phyloP scores from a whole-genome alignment of 176 grass and related monocot genomes.

The Ampelocalamus luodianensis region DNA sequence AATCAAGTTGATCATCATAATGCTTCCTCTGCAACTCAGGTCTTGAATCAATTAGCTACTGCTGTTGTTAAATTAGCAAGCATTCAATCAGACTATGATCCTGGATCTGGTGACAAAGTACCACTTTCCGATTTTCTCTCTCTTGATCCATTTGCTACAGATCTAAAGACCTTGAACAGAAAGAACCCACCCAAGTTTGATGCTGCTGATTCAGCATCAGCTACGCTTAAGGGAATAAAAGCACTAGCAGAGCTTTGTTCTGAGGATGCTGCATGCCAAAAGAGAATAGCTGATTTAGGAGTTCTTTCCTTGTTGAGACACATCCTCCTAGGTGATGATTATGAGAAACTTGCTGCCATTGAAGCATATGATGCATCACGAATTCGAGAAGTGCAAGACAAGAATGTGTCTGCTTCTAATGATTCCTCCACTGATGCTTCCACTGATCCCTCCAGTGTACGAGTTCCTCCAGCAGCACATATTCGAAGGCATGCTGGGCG shows the following conservation, averaged over 20 bases:
- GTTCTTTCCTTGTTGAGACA: slow-evolving; percentile 72
- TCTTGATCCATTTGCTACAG: slow-evolving; percentile 79
- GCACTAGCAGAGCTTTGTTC: slow-evolving; percentile 91
- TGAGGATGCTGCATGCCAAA: slow-evolving; percentile 77
- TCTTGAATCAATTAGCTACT: slow-evolving; percentile 79
- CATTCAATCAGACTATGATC: slow-evolving; percentile 47
- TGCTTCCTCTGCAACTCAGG: slow-evolving; percentile 74
- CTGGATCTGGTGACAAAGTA: slow-evolving; percentile 52
- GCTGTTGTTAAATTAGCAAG: slow-evolving; percentile 76
- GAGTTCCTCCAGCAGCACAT: slow-evolving; percentile 88
- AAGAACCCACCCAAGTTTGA: slow-evolving; percentile 88
- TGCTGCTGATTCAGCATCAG: slow-evolving; percentile 87
- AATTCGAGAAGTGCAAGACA: slow-evolving; percentile 66
- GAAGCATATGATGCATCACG: slow-evolving; percentile 95
- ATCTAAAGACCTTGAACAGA: slow-evolving; percentile 84
- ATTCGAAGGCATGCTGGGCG: slow-evolving; percentile 89
- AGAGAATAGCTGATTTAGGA: slow-evolving; percentile 82
- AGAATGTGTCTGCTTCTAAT: slow-evolving; percentile 47
- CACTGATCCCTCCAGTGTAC: slow-evolving; percentile 72
- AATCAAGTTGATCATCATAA: slow-evolving; percentile 81
- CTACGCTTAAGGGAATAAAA: slow-evolving; percentile 91
- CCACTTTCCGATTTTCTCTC: slow-evolving; percentile 83
- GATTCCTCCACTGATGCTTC: slow-evolving; percentile 55
- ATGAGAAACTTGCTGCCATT: slow-evolving; percentile 95
- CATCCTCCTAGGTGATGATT: slow-evolving; percentile 88